phyloP scores from a whole-genome alignment of 139 green algal species.

The Picochlorum sp. region DNA sequence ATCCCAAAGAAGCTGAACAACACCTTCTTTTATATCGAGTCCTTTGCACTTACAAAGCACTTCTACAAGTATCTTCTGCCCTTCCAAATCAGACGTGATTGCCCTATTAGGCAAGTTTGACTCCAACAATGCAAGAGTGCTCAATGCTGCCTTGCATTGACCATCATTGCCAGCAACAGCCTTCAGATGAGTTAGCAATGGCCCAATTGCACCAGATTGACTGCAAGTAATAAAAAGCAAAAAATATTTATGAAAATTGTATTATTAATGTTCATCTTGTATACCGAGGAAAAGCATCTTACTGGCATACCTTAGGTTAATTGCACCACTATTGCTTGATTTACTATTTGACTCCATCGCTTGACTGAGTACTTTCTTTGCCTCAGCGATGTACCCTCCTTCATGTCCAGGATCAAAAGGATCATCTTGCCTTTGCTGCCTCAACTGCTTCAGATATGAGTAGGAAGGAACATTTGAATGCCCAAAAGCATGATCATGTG shows the following conservation, averaged over 20 bases:
- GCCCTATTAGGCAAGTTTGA: constrained; percentile 26
- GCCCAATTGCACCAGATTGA: constrained; percentile 24
- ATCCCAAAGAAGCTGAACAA: constrained; percentile 25
- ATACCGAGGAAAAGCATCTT: neutral
- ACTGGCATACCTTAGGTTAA: neutral
- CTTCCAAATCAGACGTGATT: constrained; percentile 8
- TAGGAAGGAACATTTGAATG: no score
- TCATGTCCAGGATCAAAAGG: neutral
- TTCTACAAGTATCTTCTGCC: constrained; percentile 9
- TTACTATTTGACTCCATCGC: constrained; percentile 18
- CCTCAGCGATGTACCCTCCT: constrained; percentile 24
- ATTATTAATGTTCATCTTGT: neutral
- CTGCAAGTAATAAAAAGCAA: no score
- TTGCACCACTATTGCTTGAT: no score
- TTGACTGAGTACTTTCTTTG: constrained; percentile 19
- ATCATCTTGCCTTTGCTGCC: neutral
- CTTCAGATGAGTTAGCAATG: constrained; percentile 20
- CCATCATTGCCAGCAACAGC: constrained; percentile 8
- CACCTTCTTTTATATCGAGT: constrained; percentile 13
- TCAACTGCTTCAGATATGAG: no score
- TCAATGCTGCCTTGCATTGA: constrained; percentile 6
- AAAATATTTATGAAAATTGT: neutral
- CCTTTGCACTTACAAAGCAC: constrained; percentile 5
- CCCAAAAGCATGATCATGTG: no score
- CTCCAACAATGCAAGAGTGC: constrained; percentile 20